Base-by-base conservation (phyloP, 345 rosid genomes). In the Hypericum androsaemum region DNA sequence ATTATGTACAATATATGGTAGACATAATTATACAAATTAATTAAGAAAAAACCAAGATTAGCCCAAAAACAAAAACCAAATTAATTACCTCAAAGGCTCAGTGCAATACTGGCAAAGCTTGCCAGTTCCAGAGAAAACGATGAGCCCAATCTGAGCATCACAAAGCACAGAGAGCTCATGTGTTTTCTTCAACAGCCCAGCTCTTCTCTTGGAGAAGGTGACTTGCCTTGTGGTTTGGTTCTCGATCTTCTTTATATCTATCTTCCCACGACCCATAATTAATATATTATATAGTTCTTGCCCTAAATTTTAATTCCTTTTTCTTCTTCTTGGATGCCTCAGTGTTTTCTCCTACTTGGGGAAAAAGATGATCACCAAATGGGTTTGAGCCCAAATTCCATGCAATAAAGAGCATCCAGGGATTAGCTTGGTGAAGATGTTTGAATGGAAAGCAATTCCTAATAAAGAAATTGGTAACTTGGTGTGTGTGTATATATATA, bases 161-260 rank as follows among this genome's bases (percentile, higher is more conserved):
- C 80, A 75, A 0, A 71, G 71, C 10, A 71, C 74, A 0, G 80
- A 75, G 8, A 75, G 71, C 16, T 75, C 80, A 42, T 62, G 76
- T 0, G 80, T 71, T 43, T 75, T 75, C 74, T 75, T 71, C 59
- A 75, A 39, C 43, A 75, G 67, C 0, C 80, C 80, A 3, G 57
- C 54, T 53, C 80, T 53, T 6, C 80, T 54, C 60, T 74, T 74
- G 0, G 79, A 74, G 59, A 71, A 74, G 6, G 79, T 74, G 5
- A 74, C 79, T 59, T 75, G 76, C 69, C 80, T 67, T 12, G 80
- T 71, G 0, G 80, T 75, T 56, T 69, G 66, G 68, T 75, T 75
- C 54, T 75, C 80, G 11, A 75, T 75, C 64, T 66, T 67, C 69
- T 37, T 68, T 10, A 75, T 75, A 7, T 53, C 22, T 58, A 68